These are phyloP conservation scores for Fibroporia radiculosa DNA, from an alignment of 768 basidiomycete genomes.

Conservation along the genomic window DNA sequence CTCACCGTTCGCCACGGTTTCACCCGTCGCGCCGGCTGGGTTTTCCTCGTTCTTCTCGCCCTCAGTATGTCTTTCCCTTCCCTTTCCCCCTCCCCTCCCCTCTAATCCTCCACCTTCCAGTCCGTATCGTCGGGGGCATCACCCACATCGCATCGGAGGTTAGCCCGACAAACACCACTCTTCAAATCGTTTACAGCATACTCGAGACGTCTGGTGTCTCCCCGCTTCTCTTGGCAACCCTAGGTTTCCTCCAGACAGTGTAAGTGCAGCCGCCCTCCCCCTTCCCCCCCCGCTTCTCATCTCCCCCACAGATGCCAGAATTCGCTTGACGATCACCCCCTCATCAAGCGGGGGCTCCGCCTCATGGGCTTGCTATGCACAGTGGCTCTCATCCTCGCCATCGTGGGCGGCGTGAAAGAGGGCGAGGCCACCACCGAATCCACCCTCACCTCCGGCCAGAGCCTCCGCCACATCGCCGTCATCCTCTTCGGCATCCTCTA, in stretches of 20 bases:
- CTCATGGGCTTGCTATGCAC: slow-evolving; percentile 23
- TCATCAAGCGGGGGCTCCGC: slow-evolving; percentile 12
- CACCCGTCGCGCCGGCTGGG: slow-evolving; percentile 54
- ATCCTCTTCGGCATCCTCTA: slow-evolving; percentile 29
- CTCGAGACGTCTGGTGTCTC: slow-evolving; percentile 33
- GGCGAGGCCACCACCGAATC: slow-evolving; percentile 9
- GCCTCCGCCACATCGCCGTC: slow-evolving; percentile 26
- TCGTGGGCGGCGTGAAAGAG: slow-evolving; percentile 24
- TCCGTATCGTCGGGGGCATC: slow-evolving; percentile 49
- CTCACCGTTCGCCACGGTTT: slow-evolving; percentile 49
- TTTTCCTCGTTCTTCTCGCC: slow-evolving; percentile 58
- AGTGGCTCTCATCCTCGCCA: slow-evolving; percentile 24
- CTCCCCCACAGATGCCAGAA: slow-evolving; percentile 20
- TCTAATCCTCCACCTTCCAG: slow-evolving; percentile 26
- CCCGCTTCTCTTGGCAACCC: slow-evolving; percentile 29
- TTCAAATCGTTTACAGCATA: slow-evolving; percentile 47
- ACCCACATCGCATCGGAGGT: slow-evolving; percentile 49
- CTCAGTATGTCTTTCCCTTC: slow-evolving; percentile 34
- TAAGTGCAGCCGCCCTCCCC: slow-evolving; percentile 16
- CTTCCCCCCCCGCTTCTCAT: background rate
- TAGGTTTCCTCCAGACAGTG: slow-evolving; percentile 30
- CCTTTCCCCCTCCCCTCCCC: background rate
- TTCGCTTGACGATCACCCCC: slow-evolving; percentile 16
- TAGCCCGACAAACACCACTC: slow-evolving; percentile 29
- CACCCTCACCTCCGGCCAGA: slow-evolving; percentile 15